A percentile compares a stretch with the other conserved stretches of the same genome.
phyloP scores from a whole-genome alignment of 2,329 filamentous ascomycete genomes.

The Phoma sp. region DNA sequence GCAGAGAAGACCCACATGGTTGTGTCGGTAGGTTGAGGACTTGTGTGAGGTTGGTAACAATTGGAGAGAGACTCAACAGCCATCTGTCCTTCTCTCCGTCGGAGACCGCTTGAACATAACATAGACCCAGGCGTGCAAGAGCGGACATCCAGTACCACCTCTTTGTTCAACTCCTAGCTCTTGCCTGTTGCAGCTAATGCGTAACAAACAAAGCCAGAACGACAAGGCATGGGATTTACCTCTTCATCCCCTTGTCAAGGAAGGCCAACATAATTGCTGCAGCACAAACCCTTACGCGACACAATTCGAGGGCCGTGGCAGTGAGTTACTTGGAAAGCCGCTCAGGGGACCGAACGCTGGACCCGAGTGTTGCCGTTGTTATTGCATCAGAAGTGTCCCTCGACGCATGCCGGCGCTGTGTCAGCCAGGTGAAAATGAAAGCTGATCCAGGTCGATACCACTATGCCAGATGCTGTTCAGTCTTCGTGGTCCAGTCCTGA shows the following conservation, averaged over 20 bases:
- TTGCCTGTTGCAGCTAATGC: not conserved
- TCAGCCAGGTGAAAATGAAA: not conserved
- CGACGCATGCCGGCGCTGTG: not conserved
- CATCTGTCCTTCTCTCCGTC: not conserved
- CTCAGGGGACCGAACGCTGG: not conserved
- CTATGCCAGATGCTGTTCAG: not conserved
- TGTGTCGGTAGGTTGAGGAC: not conserved
- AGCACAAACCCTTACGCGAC: not conserved
- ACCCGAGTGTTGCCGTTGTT: not conserved
- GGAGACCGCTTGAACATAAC: not conserved
- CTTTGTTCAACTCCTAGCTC: not conserved
- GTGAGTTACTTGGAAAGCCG: not conserved
- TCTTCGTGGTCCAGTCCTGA: not conserved
- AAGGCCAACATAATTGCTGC: not conserved
- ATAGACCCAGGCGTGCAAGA: not conserved
- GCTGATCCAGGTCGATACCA: not conserved
- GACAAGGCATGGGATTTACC: not conserved
- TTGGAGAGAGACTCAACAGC: not conserved
- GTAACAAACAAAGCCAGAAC: not conserved
- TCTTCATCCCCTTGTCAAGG: not conserved
- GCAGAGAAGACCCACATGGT: not conserved
- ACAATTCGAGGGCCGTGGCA: not conserved
- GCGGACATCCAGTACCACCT: not conserved
- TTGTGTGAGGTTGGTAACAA: not conserved
- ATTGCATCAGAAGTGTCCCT: not conserved